Conservation (phyloP, 495 filamentous ascomycete genomes). For the Aspergillus carlsbadensis region DNA sequence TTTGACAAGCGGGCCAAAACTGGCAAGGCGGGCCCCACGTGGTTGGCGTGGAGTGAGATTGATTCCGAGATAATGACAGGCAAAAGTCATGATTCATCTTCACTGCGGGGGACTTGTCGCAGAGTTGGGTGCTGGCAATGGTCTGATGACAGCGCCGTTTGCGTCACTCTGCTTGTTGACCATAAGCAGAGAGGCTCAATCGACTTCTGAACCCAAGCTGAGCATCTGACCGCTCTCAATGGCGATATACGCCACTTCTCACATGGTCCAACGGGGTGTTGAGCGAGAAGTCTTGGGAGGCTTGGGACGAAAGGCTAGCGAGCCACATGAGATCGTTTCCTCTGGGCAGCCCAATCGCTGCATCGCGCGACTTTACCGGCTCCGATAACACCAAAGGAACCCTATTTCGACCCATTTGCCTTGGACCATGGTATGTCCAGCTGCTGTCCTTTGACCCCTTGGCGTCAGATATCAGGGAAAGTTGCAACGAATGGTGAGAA, state of each 20-base stretch:
- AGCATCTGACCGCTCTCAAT: constrained; percentile 7
- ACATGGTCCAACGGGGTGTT: background rate
- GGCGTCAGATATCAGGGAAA: too few species aligned
- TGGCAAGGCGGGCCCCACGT: constrained; percentile 7
- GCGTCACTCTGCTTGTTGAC: constrained; percentile 7
- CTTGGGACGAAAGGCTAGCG: background rate
- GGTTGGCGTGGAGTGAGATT: background rate
- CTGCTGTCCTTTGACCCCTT: background rate
- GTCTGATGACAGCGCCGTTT: constrained; percentile 3
- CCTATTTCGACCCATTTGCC: background rate
- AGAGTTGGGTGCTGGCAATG: background rate
- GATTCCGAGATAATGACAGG: background rate
- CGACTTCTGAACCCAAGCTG: background rate
- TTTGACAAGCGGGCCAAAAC: constrained; percentile 4
- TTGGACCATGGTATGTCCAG: too few species aligned
- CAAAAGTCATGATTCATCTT: background rate
- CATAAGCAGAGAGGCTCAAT: background rate
- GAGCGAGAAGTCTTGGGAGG: background rate
- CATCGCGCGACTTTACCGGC: background rate
- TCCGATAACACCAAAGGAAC: background rate
- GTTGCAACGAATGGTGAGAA: too few species aligned
- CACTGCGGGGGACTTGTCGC: background rate
- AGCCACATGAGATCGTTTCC: background rate
- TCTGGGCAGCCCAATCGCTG: background rate
- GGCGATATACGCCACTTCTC: background rate